These are phyloP conservation scores for Orbilia ellipsospora DNA, from an alignment of 2,329 filamentous ascomycete genomes.

Conservation along the genomic window DNA sequence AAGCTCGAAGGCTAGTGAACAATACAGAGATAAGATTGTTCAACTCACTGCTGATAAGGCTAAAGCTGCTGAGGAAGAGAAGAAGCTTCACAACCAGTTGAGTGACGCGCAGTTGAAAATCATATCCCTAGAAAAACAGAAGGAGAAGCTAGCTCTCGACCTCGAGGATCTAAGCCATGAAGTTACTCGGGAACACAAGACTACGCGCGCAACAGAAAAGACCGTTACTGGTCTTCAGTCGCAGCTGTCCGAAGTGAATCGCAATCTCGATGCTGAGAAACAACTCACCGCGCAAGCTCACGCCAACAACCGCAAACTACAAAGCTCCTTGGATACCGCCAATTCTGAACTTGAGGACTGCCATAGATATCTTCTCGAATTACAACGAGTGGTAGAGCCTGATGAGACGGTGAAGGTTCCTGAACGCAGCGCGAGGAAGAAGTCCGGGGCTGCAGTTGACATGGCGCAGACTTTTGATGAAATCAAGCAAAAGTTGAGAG, in stretches of 20 bases:
- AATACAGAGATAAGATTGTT: conserved; percentile 78
- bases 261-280: conserved; percentile 88
- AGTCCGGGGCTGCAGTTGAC: conserved; percentile 75
- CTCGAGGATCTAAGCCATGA: conserved; percentile 94
- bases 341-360: conserved; percentile 84
- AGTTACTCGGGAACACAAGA: conserved; percentile 87
- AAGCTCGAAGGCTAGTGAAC: conserved; percentile 84
- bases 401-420: conserved; percentile 75
- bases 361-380: conserved; percentile 79
- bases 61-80: conserved; percentile 83
- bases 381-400: conserved; percentile 89
- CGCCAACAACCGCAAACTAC: conserved; percentile 82
- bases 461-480: conserved; percentile 87
- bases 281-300: conserved; percentile 88
- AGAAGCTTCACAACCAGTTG: conserved; percentile 82
- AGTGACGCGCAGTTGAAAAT: conserved; percentile 85
- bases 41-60: conserved; percentile 84
- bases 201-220: conserved; percentile 89
- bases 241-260: conserved; percentile 88
- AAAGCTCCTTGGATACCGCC: conserved; percentile 79
- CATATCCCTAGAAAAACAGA: conserved; percentile 88
- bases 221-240: conserved; percentile 80
- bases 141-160: conserved; percentile 88
- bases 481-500: conserved; percentile 85
- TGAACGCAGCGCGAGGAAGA: conserved; percentile 73